Evolutionary conservation across 2,329 filamentous ascomycete genomes (phyloP).

Genomic region (Trichoderma arundinaceum): DNA sequence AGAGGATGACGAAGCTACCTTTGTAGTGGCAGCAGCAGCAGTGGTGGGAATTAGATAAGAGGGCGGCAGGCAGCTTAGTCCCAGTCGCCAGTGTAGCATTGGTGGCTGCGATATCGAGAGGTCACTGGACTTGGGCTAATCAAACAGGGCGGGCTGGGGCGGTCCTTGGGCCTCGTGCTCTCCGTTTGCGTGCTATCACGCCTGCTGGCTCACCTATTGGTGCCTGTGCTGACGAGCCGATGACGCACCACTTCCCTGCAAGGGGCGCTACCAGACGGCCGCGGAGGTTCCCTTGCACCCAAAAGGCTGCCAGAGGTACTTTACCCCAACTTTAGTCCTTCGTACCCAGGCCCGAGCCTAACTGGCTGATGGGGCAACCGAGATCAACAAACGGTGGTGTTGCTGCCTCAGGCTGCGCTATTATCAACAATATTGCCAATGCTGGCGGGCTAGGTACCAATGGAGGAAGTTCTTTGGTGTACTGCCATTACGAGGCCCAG

Average conservation of each 20-base stretch:
- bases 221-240: slow-evolving; percentile 30
- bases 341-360: slow-evolving; percentile 9
- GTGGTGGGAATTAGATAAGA: slow-evolving; percentile 24
- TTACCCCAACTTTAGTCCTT: slow-evolving; percentile 20
- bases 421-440: neutral
- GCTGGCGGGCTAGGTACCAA: neutral
- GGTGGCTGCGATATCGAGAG: slow-evolving; percentile 24
- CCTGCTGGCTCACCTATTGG: slow-evolving; percentile 9
- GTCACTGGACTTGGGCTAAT: slow-evolving; percentile 28
- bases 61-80: slow-evolving; percentile 18
- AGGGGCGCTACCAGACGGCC: slow-evolving; percentile 23
- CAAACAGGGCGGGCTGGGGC: slow-evolving; percentile 5
- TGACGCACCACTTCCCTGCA: slow-evolving; percentile 30
- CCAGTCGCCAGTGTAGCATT: slow-evolving; percentile 5
- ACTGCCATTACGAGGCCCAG: too few species aligned
- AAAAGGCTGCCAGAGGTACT: slow-evolving; percentile 8
- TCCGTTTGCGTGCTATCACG: slow-evolving; percentile 23
- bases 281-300: slow-evolving; percentile 20
- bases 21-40: slow-evolving; percentile 15
- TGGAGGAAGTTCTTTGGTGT: neutral
- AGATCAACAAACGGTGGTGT: slow-evolving; percentile 25
- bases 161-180: slow-evolving; percentile 22
- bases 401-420: slow-evolving; percentile 24
- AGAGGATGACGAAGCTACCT: slow-evolving; percentile 24
- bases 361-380: slow-evolving; percentile 31